These are phyloP conservation scores for Gynostemma pentaphyllum DNA, from an alignment of 306 rosid genomes.

Conservation along the genomic window DNA sequence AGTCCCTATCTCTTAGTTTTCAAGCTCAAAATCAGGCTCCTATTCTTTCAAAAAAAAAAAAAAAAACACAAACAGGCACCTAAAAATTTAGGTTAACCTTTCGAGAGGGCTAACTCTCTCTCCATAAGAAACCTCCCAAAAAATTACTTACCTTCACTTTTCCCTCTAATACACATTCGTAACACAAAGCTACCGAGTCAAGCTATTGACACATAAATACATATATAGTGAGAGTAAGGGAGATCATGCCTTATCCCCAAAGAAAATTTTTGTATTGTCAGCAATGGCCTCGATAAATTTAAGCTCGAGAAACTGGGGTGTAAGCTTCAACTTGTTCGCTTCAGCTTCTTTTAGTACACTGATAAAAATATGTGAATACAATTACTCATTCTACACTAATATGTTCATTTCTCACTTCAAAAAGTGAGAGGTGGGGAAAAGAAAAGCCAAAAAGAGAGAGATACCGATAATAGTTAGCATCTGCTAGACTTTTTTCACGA, in stretches of 20 bases:
- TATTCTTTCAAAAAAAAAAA: no score
- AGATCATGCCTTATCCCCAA: constrained; percentile 72
- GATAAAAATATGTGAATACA: constrained; percentile 7
- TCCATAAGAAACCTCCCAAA: no score
- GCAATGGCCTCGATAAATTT: constrained; percentile 75
- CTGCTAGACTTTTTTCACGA: constrained; percentile 67
- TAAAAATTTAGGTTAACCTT: no score
- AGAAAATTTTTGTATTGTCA: constrained; percentile 78
- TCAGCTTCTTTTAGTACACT: constrained; percentile 78
- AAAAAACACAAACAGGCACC: no score
- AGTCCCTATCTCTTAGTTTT: no score
- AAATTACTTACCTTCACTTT: no score
- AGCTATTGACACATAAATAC: not conserved
- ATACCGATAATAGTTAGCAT: constrained; percentile 78
- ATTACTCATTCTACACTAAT: not conserved
- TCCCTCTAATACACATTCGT: no score
- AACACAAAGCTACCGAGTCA: constrained; percentile 16
- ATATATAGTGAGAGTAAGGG: constrained; percentile 5
- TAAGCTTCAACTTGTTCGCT: constrained; percentile 85
- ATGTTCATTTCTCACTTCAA: not conserved
- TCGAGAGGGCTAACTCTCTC: no score
- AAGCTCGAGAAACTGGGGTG: constrained; percentile 85
- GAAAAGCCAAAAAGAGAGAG: constrained; percentile 7
- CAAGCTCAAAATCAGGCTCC: no score
- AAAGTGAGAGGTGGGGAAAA: not conserved